Evolutionary conservation across 2,329 filamentous ascomycete species (phyloP).

Genomic region (Pseudopyrenochaeta lycopersici): DNA sequence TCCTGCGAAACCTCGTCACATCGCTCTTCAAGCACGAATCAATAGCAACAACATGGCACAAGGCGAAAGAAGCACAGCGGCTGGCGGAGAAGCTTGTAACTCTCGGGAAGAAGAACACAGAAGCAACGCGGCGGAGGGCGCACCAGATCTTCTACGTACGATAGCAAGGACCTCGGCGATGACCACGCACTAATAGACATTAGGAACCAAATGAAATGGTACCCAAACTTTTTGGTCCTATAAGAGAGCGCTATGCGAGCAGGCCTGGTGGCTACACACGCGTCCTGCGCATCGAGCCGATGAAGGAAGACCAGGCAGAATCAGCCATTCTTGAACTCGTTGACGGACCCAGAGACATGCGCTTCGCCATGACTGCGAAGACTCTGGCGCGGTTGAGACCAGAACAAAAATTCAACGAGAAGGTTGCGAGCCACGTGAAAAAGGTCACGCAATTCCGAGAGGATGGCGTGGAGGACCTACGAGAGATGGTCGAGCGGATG

Average conservation of each 20-base stretch:
- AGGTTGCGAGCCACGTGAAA: constrained; percentile 79
- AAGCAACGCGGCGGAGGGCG: constrained; percentile 78
- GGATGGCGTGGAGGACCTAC: constrained; percentile 72
- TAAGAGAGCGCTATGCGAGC: constrained; percentile 78
- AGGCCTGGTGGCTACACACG: constrained; percentile 94
- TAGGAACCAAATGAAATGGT: constrained; percentile 75
- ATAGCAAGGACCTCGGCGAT: constrained; percentile 8
- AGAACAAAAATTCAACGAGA: constrained; percentile 68
- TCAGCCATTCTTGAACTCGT: constrained; percentile 94
- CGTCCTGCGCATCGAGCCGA: constrained; percentile 88
- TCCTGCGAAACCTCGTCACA: constrained; percentile 95
- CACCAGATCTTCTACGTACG: constrained; percentile 85
- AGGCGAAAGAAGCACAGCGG: constrained; percentile 95
- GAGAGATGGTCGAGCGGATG: constrained; percentile 63
- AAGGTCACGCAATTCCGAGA: constrained; percentile 84
- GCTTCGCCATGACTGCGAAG: constrained; percentile 91
- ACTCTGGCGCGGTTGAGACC: constrained; percentile 72
- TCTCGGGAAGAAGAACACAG: constrained; percentile 90
- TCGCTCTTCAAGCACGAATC: constrained; percentile 93
- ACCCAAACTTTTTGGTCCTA: constrained; percentile 86
- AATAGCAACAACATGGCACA: constrained; percentile 93
- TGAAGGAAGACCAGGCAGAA: constrained; percentile 85
- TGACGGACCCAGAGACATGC: constrained; percentile 91
- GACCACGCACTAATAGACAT: constrained; percentile 17
- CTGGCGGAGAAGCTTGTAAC: constrained; percentile 95